These are phyloP conservation scores for Eutrema yunnanense DNA, from an alignment of 345 rosid genomes.

Conservation along the genomic window DNA sequence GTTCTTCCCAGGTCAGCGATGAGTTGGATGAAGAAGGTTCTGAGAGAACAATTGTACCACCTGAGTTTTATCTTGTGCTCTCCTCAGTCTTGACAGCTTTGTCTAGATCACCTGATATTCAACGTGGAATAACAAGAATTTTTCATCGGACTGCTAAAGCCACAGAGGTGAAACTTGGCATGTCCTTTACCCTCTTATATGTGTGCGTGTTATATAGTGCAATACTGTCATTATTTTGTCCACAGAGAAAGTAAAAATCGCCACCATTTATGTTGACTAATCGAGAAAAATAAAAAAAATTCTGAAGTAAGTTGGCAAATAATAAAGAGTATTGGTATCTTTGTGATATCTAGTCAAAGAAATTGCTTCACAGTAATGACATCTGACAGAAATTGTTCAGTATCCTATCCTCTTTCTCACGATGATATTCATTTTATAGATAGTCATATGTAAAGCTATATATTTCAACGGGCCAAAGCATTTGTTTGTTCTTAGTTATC, in stretches of 20 bases:
- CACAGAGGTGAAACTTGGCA: constrained; percentile 55
- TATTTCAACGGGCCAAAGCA: neutral
- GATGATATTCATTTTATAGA: neutral
- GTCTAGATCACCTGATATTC: constrained; percentile 80
- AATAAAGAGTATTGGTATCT: neutral
- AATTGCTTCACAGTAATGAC: neutral
- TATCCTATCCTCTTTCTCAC: constrained; percentile 1
- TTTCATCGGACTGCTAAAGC: constrained; percentile 88
- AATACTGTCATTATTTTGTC: neutral
- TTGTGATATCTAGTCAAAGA: neutral
- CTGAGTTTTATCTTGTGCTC: constrained; percentile 50
- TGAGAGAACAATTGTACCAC: constrained; percentile 32
- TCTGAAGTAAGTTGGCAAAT: neutral
- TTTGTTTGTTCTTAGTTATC: neutral
- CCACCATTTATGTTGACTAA: neutral
- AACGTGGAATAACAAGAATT: constrained; percentile 95
- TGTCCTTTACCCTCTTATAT: constrained; percentile 11
- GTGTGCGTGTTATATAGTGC: neutral
- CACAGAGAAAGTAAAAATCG: neutral
- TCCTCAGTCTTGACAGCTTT: constrained; percentile 66
- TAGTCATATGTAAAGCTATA: constrained; percentile 3
- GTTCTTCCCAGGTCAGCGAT: constrained; percentile 32
- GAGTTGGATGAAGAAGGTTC: constrained; percentile 37
- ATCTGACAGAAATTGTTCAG: neutral
- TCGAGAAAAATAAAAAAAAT: neutral